A percentile compares a stretch with the other conserved stretches of the same genome.
phyloP scores from a whole-genome alignment of 257 asterid species.

The Capsicum pubescens region DNA sequence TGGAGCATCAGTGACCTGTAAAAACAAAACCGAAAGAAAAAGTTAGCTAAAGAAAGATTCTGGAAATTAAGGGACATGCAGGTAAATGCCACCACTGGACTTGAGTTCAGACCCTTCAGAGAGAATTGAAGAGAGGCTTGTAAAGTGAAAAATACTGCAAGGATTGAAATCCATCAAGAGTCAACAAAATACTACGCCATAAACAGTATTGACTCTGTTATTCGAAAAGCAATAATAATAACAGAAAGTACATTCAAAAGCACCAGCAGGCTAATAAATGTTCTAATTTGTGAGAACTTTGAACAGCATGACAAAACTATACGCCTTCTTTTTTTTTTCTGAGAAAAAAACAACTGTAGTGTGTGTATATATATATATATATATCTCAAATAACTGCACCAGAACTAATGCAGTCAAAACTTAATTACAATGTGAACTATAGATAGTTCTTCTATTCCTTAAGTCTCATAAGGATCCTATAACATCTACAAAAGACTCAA shows the following conservation, averaged over 20 bases:
- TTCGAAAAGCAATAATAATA: neutral
- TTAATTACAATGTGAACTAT: neutral
- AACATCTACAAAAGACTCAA: conserved; percentile 3
- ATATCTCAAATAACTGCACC: neutral
- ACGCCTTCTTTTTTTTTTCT: neutral
- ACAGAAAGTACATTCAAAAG: conserved; percentile 10
- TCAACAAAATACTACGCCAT: neutral
- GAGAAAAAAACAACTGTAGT: neutral
- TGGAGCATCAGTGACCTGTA: conserved; percentile 93
- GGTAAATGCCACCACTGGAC: neutral
- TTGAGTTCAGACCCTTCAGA: neutral
- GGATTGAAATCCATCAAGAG: neutral
- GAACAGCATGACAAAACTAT: conserved; percentile 3
- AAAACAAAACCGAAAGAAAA: neutral
- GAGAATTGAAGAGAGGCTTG: neutral
- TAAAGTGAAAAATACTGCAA: conserved; percentile 4
- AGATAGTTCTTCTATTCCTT: neutral
- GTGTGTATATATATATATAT: too few species aligned
- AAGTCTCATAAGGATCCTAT: conserved; percentile 5
- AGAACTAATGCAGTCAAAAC: conserved; percentile 5
- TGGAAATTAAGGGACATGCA: conserved; percentile 5
- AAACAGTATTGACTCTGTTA: neutral
- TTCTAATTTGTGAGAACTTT: neutral
- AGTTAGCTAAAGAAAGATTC: conserved; percentile 24
- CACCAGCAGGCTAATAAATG: neutral